Percentiles rank a stretch among this genome's conserved stretches.
These are phyloP conservation scores for Fusarium mangiferae DNA, from an alignment of 2,329 filamentous ascomycete genomes.

Conservation along the genomic window DNA sequence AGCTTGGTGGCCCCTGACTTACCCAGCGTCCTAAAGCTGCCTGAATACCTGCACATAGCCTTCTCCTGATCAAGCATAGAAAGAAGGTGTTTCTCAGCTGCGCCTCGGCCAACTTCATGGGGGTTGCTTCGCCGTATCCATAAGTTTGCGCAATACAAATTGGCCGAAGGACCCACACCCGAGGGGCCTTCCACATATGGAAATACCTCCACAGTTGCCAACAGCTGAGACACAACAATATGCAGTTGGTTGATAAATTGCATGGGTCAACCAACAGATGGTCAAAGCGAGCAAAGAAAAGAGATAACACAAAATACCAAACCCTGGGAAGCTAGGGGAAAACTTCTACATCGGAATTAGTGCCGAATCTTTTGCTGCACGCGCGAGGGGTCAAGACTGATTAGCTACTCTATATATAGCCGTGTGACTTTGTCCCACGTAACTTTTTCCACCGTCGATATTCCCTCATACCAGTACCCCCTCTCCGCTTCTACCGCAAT, in stretches of 20 bases:
- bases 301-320: not conserved
- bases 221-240: not conserved
- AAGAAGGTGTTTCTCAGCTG: not conserved
- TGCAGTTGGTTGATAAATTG: slow-evolving; percentile 11
- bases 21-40: not conserved
- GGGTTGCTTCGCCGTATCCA: not conserved
- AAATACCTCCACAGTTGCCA: not conserved
- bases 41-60: not conserved
- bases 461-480: not conserved
- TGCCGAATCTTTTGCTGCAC: not conserved
- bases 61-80: not conserved
- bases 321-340: not conserved
- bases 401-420: not conserved
- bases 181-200: not conserved
- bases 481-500: not conserved
- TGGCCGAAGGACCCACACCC: not conserved
- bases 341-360: not conserved
- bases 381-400: not conserved
- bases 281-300: not conserved
- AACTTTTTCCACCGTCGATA: not conserved
- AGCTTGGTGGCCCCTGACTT: not conserved
- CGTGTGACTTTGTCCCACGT: not conserved
- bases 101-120: not conserved
- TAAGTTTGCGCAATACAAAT: too few species aligned
- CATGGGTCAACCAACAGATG: not conserved